A percentile compares a stretch with the other conserved stretches of the same genome.
Conservation (phyloP, 345 rosid species). For the Turritis glabra region DNA sequence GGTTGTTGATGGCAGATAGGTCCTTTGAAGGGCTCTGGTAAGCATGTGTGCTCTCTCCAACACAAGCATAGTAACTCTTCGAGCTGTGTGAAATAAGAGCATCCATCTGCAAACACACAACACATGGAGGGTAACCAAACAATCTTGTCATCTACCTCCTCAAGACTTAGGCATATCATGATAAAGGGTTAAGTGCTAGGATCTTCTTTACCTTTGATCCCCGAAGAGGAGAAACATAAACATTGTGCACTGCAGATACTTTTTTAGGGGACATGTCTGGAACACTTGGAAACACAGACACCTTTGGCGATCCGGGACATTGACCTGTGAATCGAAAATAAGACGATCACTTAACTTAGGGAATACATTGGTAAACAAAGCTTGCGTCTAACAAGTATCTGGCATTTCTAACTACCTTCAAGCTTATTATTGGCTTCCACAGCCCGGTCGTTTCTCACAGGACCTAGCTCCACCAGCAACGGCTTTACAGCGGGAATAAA, state of each 20-base stretch:
- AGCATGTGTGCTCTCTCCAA: conserved; percentile 97
- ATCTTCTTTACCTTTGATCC: conserved; percentile 73
- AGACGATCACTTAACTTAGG: conserved; percentile 9
- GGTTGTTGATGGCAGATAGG: conserved; percentile 83
- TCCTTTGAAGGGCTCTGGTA: conserved; percentile 98
- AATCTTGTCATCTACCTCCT: conserved; percentile 3
- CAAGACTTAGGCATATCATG: background rate
- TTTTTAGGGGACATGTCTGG: conserved; percentile 99
- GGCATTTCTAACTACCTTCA: conserved; percentile 50
- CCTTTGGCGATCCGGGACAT: conserved; percentile 88
- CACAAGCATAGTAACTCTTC: conserved; percentile 93
- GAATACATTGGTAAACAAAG: conserved; percentile 2
- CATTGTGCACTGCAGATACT: conserved; percentile 84
- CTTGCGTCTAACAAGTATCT: background rate
- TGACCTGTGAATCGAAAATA: conserved; percentile 51
- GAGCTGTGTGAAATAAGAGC: conserved; percentile 86
- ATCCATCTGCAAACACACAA: conserved; percentile 69
- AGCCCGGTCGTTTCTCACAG: conserved; percentile 47
- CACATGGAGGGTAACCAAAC: background rate
- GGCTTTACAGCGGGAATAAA: conserved; percentile 87
- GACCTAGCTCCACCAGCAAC: conserved; percentile 78
- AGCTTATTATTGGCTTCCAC: conserved; percentile 57
- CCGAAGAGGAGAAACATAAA: conserved; percentile 93
- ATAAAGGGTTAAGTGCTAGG: background rate
- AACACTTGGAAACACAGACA: conserved; percentile 76